phyloP scores from a whole-genome alignment of 2,329 filamentous ascomycete species.

The Trichophyton equinum region DNA sequence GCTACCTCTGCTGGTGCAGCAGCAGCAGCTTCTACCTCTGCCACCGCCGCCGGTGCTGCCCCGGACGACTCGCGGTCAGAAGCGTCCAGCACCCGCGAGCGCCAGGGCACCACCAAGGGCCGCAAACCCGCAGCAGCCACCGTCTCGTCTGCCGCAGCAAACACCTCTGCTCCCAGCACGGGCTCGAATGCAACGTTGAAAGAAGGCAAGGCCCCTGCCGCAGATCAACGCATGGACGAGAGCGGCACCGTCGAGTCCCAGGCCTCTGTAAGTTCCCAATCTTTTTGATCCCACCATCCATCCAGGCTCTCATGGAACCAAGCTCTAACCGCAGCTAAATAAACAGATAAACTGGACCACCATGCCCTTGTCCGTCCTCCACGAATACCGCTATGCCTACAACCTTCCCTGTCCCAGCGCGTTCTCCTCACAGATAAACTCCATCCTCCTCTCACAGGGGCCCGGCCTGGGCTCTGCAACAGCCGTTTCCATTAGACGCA shows the following conservation, averaged over 20 bases:
- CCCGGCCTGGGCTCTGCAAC: constrained; percentile 36
- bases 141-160: constrained; percentile 19
- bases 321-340: neutral
- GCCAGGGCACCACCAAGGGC: constrained; percentile 22
- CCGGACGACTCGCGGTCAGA: constrained; percentile 38
- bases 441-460: constrained; percentile 35
- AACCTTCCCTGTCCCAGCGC: constrained; percentile 34
- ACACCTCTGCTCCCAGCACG: constrained; percentile 1
- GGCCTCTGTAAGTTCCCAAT: neutral
- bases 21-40: neutral
- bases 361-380: constrained; percentile 34
- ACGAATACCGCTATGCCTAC: constrained; percentile 38
- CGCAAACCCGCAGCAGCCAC: constrained; percentile 20
- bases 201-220: neutral
- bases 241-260: neutral
- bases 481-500: constrained; percentile 24
- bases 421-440: constrained; percentile 34
- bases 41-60: constrained; percentile 9
- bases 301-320: constrained; percentile 7
- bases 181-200: constrained; percentile 1
- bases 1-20: constrained; percentile 14
- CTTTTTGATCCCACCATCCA: neutral
- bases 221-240: neutral
- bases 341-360: constrained; percentile 34
- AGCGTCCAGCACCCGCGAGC: constrained; percentile 34